phyloP scores from a whole-genome alignment of 2,329 filamentous ascomycete genomes.

The Lachnum nothofagi region DNA sequence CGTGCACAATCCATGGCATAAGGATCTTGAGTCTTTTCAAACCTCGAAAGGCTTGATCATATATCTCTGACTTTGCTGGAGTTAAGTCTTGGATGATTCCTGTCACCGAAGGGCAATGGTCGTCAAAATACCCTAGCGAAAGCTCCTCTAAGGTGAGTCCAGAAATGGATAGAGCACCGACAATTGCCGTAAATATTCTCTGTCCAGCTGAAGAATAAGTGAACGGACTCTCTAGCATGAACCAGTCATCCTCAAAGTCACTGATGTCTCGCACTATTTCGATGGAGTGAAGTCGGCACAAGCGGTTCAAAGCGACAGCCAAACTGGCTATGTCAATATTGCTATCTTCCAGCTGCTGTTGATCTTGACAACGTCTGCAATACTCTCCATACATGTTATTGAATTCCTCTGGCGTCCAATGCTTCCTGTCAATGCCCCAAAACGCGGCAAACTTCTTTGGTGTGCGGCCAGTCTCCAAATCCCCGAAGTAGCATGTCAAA shows the following conservation, averaged over 20 bases:
- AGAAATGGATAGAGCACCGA: not conserved
- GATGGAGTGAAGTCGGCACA: not conserved
- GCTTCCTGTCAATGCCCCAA: not conserved
- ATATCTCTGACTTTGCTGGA: not conserved
- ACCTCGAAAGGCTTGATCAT: not conserved
- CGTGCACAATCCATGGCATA: not conserved
- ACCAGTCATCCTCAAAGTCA: constrained; percentile 8
- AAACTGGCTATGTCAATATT: not conserved
- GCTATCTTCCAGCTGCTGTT: too few relatives aligned
- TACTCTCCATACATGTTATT: not conserved
- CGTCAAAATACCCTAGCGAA: not conserved
- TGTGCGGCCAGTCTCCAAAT: not conserved
- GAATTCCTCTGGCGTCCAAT: not conserved
- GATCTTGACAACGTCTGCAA: not conserved
- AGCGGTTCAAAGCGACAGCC: not conserved
- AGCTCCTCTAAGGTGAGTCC: not conserved
- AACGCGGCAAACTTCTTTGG: too few relatives aligned
- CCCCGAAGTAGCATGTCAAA: not conserved
- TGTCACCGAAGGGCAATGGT: not conserved
- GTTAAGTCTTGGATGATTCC: not conserved
- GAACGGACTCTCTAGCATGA: not conserved
- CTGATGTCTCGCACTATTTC: not conserved
- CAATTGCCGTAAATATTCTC: not conserved
- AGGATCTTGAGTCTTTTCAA: not conserved
- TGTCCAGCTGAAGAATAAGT: not conserved